These are phyloP conservation scores for Parafenestella ontariensis DNA, from an alignment of 2,329 filamentous ascomycete species.

Conservation along the genomic window DNA sequence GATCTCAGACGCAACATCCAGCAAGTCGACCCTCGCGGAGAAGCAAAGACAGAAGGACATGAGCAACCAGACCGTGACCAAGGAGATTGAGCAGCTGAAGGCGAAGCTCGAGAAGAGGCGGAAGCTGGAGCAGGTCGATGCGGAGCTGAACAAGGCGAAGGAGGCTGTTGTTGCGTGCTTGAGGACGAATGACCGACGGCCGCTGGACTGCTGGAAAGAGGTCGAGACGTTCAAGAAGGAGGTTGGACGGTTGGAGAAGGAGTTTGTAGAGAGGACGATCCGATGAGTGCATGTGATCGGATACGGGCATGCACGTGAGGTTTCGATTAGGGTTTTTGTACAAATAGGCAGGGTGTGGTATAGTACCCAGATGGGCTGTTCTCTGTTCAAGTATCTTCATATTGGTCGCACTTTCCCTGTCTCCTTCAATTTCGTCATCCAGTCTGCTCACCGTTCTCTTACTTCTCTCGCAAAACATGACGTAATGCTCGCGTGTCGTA, in stretches of 20 bases:
- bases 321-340: constrained; percentile 24
- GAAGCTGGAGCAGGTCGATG: constrained; percentile 69
- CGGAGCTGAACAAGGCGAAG: constrained; percentile 75
- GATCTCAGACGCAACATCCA: constrained; percentile 44
- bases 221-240: constrained; percentile 89
- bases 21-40: constrained; percentile 45
- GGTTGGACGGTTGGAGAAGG: constrained; percentile 83
- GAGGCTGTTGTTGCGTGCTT: constrained; percentile 80
- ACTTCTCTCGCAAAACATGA: neutral
- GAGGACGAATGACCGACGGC: constrained; percentile 81
- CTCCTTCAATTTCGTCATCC: neutral
- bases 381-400: neutral
- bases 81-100: constrained; percentile 64
- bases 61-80: constrained; percentile 60
- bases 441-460: neutral
- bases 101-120: constrained; percentile 61
- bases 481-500: too few species aligned
- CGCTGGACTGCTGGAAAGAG: constrained; percentile 93
- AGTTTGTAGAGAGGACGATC: constrained; percentile 85
- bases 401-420: neutral
- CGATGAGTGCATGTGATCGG: constrained; percentile 41
- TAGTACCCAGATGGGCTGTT: constrained; percentile 5
- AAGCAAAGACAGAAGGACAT: constrained; percentile 56
- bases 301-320: neutral
- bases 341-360: constrained; percentile 25